Percentiles rank a stretch among this genome's conserved stretches.
Evolutionary conservation across 768 basidiomycete genomes (phyloP).

Genomic region (Pholiota microspora): DNA sequence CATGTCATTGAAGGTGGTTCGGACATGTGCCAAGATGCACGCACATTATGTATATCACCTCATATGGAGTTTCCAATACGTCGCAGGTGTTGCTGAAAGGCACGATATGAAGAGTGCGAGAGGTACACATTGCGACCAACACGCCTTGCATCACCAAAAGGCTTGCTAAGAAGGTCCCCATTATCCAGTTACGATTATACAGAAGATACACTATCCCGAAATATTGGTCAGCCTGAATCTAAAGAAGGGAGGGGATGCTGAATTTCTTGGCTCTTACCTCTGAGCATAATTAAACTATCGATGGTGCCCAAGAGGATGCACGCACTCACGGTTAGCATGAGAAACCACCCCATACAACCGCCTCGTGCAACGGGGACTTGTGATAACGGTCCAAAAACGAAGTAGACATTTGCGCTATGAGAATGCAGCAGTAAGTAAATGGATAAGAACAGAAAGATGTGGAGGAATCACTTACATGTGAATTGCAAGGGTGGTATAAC

Average conservation of each 20-base stretch:
- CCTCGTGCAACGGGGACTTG: constrained; percentile 6
- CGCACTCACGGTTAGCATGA: constrained; percentile 9
- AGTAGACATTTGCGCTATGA: constrained; percentile 10
- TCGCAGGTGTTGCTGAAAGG: constrained; percentile 16
- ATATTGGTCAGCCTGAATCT: neutral
- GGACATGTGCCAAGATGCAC: neutral
- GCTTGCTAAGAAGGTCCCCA: constrained; percentile 10
- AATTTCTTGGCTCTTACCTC: constrained; percentile 7
- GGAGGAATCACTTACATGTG: constrained; percentile 12
- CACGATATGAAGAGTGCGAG: constrained; percentile 9
- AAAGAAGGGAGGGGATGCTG: neutral
- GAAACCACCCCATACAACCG: constrained; percentile 15
- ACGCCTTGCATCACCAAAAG: constrained; percentile 9
- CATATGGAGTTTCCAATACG: constrained; percentile 13
- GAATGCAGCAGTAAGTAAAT: neutral
- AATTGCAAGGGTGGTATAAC: constrained; percentile 14
- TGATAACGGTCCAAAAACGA: constrained; percentile 10
- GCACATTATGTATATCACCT: constrained; percentile 17
- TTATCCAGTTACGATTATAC: constrained; percentile 12
- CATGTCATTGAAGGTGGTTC: neutral
- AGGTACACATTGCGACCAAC: constrained; percentile 11
- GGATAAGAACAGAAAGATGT: neutral
- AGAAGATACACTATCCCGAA: constrained; percentile 12
- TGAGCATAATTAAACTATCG: constrained; percentile 16
- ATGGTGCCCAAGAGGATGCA: constrained; percentile 13